A percentile compares a stretch with the other conserved stretches of the same genome.
phyloP scores from a whole-genome alignment of 192 early-diverging fungal genomes.

The Neocallimastix lanati region DNA sequence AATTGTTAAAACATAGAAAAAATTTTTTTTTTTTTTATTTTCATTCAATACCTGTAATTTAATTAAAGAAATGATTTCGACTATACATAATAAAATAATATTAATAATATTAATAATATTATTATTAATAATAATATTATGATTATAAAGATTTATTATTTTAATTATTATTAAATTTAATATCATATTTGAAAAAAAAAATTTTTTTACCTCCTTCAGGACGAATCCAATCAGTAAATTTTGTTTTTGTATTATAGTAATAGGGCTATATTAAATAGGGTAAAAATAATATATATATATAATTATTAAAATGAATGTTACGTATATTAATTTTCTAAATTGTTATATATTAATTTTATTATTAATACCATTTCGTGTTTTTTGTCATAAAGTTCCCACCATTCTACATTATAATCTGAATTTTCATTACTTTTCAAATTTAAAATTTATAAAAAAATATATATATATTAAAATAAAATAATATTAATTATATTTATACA shows the following conservation, averaged over 20 bases:
- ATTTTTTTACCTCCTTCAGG: conserved; percentile 15
- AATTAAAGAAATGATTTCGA: background rate
- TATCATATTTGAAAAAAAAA: background rate
- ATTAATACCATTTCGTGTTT: conserved; percentile 35
- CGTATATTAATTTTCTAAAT: too few relatives aligned
- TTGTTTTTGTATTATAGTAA: conserved; percentile 78
- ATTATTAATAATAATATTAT: too few relatives aligned
- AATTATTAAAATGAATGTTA: too few relatives aligned
- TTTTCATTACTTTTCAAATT: background rate
- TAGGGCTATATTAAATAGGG: conserved; percentile 33
- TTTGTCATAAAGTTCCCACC: conserved; percentile 93
- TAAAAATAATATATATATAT: too few relatives aligned
- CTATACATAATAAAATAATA: background rate
- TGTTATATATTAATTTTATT: too few relatives aligned
- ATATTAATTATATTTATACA: too few relatives aligned
- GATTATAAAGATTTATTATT: too few relatives aligned
- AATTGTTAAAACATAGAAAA: too few relatives aligned
- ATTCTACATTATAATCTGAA: conserved; percentile 44
- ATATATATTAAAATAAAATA: too few relatives aligned
- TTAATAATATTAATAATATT: too few relatives aligned
- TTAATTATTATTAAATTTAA: background rate
- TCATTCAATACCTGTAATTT: background rate
- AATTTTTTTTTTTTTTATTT: too few relatives aligned
- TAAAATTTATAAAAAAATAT: too few relatives aligned
- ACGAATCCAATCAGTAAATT: conserved; percentile 69